A percentile compares a stretch with the other conserved stretches of the same genome.
Evolutionary conservation across 208 protist species (phyloP).

Genomic region (Crithidia sp.): DNA sequence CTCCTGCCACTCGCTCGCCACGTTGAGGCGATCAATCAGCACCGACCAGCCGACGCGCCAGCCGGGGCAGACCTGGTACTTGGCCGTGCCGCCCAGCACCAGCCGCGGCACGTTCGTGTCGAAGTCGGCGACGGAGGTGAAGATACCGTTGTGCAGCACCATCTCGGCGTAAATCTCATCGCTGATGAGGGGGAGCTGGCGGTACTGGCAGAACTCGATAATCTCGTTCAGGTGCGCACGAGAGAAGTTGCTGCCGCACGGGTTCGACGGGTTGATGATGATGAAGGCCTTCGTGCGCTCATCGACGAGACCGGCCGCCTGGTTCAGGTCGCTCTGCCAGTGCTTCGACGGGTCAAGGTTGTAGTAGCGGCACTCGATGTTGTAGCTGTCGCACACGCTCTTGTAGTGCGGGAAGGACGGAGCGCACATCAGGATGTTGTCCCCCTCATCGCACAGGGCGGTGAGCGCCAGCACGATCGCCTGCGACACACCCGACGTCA

Average conservation of each 20-base stretch:
- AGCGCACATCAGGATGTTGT: constrained; percentile 92
- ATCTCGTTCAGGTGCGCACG: constrained; percentile 82
- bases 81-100: constrained; percentile 90
- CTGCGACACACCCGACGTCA: constrained; percentile 88
- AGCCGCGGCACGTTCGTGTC: constrained; percentile 84
- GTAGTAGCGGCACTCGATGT: constrained; percentile 86
- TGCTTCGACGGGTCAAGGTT: constrained; percentile 73
- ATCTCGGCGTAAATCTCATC: constrained; percentile 97
- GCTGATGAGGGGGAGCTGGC: constrained; percentile 90
- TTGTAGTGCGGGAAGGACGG: constrained; percentile 96
- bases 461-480: constrained; percentile 88
- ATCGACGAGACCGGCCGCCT: constrained; percentile 81
- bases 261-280: constrained; percentile 96
- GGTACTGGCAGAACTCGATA: constrained; percentile 83
- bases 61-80: constrained; percentile 92
- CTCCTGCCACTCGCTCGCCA: constrained; percentile 35
- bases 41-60: constrained; percentile 93
- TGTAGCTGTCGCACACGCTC: constrained; percentile 81
- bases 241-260: constrained; percentile 93
- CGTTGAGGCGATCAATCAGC: constrained; percentile 68
- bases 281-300: constrained; percentile 87
- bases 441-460: constrained; percentile 76
- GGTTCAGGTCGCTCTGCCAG: constrained; percentile 91
- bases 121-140: constrained; percentile 84
- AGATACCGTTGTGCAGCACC: constrained; percentile 81